Evolutionary conservation across 192 early-diverging fungal genomes (phyloP), one percentile per base, ranked within the genome.

Genomic region (Polychytrium aggregatum): DNA sequence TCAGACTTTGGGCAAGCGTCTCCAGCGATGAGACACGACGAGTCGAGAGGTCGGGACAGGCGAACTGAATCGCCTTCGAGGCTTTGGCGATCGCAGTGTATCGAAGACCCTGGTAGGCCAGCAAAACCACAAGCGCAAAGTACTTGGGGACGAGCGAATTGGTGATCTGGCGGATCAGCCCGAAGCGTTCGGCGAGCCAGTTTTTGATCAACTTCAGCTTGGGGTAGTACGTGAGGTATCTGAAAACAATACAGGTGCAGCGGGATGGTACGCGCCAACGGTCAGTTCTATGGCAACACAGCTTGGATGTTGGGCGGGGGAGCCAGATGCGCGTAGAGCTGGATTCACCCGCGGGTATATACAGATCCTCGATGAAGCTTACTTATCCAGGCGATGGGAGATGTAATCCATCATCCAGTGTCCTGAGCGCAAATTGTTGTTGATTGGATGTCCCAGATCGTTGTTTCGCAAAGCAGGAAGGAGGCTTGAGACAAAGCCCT

Each of bases 361-460:
- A 14, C 10, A 20, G 8, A 42, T 42, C 7, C 8, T 18, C 14
- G 14, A 14, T 14, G 41, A 42, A 14, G 52, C 41, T 34, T 71
- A 78, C 62, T 67, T 81, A 18, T 72, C 50, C 39, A 99, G 65
- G 1, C 93, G 78, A n/a, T 70, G 57, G 16, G 82, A 61, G 17
- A 81, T 68, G 48, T 96, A 99, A 47, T 99, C 90, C 40, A 88
- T 61, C 28, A 90, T 84, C 96, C 96, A 99, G 28, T 70, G 57
- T 5, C 96, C 96, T 28, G 80, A 72, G 20, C 96, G 78, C 57
- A 99, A 67, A 48, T 99, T 88, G 22, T 59, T 70, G 54, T 87
- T 96, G 43, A 99, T 72, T 2, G 92, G 82, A 56, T 95, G 92
- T 4, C 96, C 90, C 53, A 97, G 63, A 57, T 99, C 85, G 53